Evolutionary conservation across 2,329 filamentous ascomycete species (phyloP).

Genomic region (Camptophora hylomeconis): DNA sequence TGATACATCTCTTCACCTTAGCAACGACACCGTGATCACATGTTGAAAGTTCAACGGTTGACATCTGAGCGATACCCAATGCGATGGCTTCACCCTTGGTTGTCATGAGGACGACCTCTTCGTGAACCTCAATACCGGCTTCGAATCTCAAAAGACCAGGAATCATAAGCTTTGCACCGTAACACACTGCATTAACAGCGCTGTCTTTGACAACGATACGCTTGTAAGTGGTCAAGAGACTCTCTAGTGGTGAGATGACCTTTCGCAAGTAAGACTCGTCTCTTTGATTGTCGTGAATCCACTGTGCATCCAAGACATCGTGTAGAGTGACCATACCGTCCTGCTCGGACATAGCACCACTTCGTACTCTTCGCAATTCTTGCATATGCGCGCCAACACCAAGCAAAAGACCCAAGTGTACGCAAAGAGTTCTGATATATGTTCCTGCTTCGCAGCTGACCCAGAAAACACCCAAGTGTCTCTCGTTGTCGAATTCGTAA

Average conservation of each 20-base stretch:
- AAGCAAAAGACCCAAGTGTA: conserved; percentile 67
- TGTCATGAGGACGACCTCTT: conserved; percentile 96
- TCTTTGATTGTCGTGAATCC: conserved; percentile 86
- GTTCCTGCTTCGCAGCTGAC: conserved; percentile 97
- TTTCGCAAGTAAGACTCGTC: conserved; percentile 85
- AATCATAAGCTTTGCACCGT: conserved; percentile 98
- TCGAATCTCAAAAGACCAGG: conserved; percentile 90
- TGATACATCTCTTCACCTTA: conserved; percentile 98
- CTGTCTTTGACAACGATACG: conserved; percentile 95
- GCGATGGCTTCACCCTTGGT: conserved; percentile 99
- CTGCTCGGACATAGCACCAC: conserved; percentile 87
- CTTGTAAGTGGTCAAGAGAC: conserved; percentile 85
- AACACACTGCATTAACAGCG: conserved; percentile 93
- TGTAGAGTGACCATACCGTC: conserved; percentile 85
- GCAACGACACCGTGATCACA: conserved; percentile 97
- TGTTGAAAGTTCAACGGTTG: conserved; percentile 87
- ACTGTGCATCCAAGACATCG: conserved; percentile 91
- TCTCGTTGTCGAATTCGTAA: conserved; percentile 94
- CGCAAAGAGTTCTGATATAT: conserved; percentile 96
- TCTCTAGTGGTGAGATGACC: conserved; percentile 88
- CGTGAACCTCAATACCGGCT: conserved; percentile 79
- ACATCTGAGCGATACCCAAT: conserved; percentile 94
- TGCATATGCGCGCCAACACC: conserved; percentile 96
- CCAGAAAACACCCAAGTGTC: conserved; percentile 97
- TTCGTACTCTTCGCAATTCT: conserved; percentile 85